Conservation (phyloP, 2,329 filamentous ascomycete genomes). For the Fusarium domesticum region DNA sequence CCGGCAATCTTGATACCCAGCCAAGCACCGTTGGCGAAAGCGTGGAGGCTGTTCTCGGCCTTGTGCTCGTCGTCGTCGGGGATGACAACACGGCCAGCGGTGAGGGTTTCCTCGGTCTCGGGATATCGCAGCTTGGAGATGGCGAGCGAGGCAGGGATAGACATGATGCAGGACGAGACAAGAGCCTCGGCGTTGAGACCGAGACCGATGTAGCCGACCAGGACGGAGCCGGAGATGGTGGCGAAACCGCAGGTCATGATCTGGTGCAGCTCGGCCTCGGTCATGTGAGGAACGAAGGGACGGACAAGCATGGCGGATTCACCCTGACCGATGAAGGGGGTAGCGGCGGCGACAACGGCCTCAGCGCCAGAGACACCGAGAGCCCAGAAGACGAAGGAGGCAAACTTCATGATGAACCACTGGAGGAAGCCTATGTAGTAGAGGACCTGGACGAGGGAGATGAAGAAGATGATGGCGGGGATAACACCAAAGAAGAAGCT, state of each 20-base stretch:
- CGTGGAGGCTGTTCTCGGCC: constrained; percentile 78
- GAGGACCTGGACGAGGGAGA: constrained; percentile 82
- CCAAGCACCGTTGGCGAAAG: constrained; percentile 82
- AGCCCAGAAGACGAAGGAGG: constrained; percentile 86
- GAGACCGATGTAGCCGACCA: constrained; percentile 81
- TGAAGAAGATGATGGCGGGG: constrained; percentile 96
- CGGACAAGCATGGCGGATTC: constrained; percentile 91
- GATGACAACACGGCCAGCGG: constrained; percentile 75
- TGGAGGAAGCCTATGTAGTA: constrained; percentile 80
- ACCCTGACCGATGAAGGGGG: constrained; percentile 90
- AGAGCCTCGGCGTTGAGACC: constrained; percentile 82
- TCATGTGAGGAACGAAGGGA: constrained; percentile 82
- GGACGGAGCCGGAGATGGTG: constrained; percentile 83
- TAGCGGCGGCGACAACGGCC: constrained; percentile 89
- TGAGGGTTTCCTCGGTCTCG: constrained; percentile 82
- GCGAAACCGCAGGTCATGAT: constrained; percentile 91
- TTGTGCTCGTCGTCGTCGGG: constrained; percentile 75
- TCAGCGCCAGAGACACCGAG: constrained; percentile 86
- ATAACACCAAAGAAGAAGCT: constrained; percentile 79
- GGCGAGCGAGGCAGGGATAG: constrained; percentile 84
- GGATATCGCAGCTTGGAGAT: constrained; percentile 88
- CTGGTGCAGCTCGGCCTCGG: constrained; percentile 84
- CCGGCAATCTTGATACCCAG: constrained; percentile 82
- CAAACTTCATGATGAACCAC: constrained; percentile 87
- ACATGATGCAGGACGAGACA: constrained; percentile 93